Evolutionary conservation across 192 early-diverging fungal species (phyloP).

Genomic region (Mortierella claussenii): DNA sequence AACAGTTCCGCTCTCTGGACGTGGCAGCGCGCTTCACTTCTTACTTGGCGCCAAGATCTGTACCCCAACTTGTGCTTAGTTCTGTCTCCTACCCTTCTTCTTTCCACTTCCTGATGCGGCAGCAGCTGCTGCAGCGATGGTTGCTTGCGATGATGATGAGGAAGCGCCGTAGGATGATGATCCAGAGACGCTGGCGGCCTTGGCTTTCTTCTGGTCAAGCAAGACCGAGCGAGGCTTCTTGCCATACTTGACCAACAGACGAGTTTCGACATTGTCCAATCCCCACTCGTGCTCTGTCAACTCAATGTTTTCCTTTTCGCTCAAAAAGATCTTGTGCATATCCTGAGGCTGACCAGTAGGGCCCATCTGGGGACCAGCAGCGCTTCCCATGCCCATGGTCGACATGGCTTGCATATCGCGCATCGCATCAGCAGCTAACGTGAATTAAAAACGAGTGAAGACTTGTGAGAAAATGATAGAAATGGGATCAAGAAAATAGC

Average conservation of each 20-base stretch:
- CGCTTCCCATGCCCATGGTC: conserved; percentile 76
- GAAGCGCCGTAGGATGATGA: not conserved
- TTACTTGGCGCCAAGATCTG: no score
- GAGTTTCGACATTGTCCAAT: conserved; percentile 81
- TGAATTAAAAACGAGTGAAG: conserved; percentile 3
- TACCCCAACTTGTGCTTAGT: conserved; percentile 13
- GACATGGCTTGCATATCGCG: conserved; percentile 95
- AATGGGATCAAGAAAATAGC: not conserved
- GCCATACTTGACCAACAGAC: conserved; percentile 83
- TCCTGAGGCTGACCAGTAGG: conserved; percentile 82
- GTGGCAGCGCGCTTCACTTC: no score
- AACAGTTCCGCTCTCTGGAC: no score
- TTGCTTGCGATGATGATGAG: not conserved
- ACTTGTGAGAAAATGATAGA: not conserved
- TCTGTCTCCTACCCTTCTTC: conserved; percentile 50
- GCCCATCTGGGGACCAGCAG: conserved; percentile 64
- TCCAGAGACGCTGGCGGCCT: not conserved
- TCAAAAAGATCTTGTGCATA: conserved; percentile 86
- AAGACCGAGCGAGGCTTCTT: conserved; percentile 53
- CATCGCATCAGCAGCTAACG: conserved; percentile 79
- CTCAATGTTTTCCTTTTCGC: conserved; percentile 88
- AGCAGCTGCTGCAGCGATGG: conserved; percentile 13
- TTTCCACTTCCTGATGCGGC: conserved; percentile 13
- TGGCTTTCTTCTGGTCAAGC: conserved; percentile 37
- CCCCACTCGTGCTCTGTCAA: conserved; percentile 86